Evolutionary conservation across 2,329 filamentous ascomycete species (phyloP).

Genomic region (Fusarium pininemorale): DNA sequence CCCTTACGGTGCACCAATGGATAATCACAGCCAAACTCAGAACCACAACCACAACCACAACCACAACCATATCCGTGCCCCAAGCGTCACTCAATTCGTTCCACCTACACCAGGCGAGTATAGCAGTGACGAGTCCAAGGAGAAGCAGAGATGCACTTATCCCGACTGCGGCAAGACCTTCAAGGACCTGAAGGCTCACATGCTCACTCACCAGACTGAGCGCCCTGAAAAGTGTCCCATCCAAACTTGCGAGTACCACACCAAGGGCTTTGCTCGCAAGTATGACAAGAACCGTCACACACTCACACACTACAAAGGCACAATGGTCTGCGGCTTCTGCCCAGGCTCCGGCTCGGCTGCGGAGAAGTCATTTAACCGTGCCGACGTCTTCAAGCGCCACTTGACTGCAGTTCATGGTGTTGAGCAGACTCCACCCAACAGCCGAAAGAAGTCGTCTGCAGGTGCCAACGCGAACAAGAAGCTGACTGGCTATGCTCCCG

Average conservation of each 20-base stretch:
- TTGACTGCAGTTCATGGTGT: slow-evolving; percentile 90
- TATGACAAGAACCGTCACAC: slow-evolving; percentile 98
- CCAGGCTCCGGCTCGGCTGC: slow-evolving; percentile 86
- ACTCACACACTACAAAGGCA: slow-evolving; percentile 94
- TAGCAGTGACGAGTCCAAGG: slow-evolving; percentile 71
- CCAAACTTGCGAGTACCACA: slow-evolving; percentile 88
- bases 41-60: slow-evolving; percentile 45
- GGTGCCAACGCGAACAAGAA: slow-evolving; percentile 65
- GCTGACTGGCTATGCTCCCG: slow-evolving; percentile 74
- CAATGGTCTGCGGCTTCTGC: slow-evolving; percentile 96
- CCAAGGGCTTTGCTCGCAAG: slow-evolving; percentile 92
- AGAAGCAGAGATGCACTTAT: slow-evolving; percentile 79
- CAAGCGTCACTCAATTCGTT: slow-evolving; percentile 75
- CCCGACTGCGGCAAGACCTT: slow-evolving; percentile 86
- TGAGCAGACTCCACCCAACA: slow-evolving; percentile 92
- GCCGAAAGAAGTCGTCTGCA: slow-evolving; percentile 73
- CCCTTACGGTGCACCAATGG: slow-evolving; percentile 60
- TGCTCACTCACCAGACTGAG: slow-evolving; percentile 92
- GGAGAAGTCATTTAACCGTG: slow-evolving; percentile 95
- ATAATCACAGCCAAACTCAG: slow-evolving; percentile 47
- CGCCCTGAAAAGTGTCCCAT: slow-evolving; percentile 95
- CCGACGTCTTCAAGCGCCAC: slow-evolving; percentile 95
- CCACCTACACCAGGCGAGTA: slow-evolving; percentile 68
- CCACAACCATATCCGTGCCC: slow-evolving; percentile 63
- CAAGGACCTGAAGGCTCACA: slow-evolving; percentile 93